Percentiles rank a stretch among this genome's conserved stretches.
Conservation (phyloP, 2,329 filamentous ascomycete genomes). For the Fusarium sororula region DNA sequence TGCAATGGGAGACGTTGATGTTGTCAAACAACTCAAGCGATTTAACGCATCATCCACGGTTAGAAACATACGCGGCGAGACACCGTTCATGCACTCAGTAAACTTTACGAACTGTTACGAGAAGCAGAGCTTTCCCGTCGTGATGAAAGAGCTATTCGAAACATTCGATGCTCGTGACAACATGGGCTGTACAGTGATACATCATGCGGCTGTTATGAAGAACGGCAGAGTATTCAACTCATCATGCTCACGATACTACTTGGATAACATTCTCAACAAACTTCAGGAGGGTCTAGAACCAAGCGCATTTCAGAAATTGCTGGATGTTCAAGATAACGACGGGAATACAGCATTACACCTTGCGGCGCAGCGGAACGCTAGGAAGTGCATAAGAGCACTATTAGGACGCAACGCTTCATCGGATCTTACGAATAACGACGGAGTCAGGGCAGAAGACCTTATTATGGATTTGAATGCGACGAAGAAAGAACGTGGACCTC, state of each 20-base stretch:
- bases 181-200: constrained; percentile 87
- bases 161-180: constrained; percentile 84
- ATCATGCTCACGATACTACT: constrained; percentile 89
- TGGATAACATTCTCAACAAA: constrained; percentile 89
- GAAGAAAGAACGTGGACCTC: constrained; percentile 71
- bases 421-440: constrained; percentile 82
- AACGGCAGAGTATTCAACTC: constrained; percentile 83
- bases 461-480: constrained; percentile 79
- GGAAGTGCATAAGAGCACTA: constrained; percentile 86
- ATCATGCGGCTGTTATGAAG: constrained; percentile 91
- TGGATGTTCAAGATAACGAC: constrained; percentile 84
- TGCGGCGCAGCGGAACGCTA: constrained; percentile 82
- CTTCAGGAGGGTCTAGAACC: constrained; percentile 81
- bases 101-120: constrained; percentile 98
- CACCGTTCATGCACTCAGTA: constrained; percentile 92
- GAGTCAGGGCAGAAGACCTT: constrained; percentile 84
- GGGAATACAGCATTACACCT: constrained; percentile 87
- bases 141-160: constrained; percentile 83
- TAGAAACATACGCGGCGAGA: constrained; percentile 80
- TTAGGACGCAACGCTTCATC: constrained; percentile 83
- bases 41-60: constrained; percentile 80
- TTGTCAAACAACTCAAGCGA: constrained; percentile 85
- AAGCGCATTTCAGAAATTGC: constrained; percentile 77
- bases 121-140: constrained; percentile 85
- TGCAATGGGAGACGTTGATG: constrained; percentile 94